phyloP scores from a whole-genome alignment of 169 alveolate species.

The Plasmodium coatneyi region DNA sequence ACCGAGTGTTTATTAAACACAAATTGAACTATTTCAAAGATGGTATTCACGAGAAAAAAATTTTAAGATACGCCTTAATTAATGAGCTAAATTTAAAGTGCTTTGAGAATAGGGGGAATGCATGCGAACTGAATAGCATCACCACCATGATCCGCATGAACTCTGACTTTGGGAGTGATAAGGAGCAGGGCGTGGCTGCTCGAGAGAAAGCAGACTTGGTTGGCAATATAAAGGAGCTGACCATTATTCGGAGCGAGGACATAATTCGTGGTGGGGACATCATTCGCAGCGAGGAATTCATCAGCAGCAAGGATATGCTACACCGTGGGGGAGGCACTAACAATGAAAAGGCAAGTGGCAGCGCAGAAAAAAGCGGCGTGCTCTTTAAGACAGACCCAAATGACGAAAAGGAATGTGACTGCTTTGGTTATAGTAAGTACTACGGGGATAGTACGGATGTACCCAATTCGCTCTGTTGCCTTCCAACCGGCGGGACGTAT shows the following conservation, averaged over 20 bases:
- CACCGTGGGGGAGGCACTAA: background rate
- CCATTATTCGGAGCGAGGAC: background rate
- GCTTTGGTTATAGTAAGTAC: background rate
- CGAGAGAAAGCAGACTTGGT: conserved; percentile 29
- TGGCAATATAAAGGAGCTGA: conserved; percentile 21
- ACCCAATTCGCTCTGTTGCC: background rate
- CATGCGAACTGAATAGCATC: conserved; percentile 37
- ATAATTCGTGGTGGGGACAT: background rate
- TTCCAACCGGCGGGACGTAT: background rate
- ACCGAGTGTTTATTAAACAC: conserved; percentile 10
- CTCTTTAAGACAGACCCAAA: background rate
- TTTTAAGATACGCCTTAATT: conserved; percentile 26
- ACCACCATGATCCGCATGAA: conserved; percentile 44
- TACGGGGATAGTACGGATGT: background rate
- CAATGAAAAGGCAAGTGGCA: background rate
- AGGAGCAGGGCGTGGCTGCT: conserved; percentile 39
- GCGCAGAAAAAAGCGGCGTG: background rate
- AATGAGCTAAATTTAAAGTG: conserved; percentile 13
- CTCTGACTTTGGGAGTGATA: conserved; percentile 30
- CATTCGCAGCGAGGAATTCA: background rate
- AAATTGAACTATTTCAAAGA: conserved; percentile 11
- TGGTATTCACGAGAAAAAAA: conserved; percentile 21
- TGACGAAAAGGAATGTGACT: background rate
- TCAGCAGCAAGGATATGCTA: background rate
- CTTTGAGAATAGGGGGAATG: conserved; percentile 27